A percentile compares a stretch with the other conserved stretches of the same genome.
Conservation (phyloP, 148 eudicot genomes). For the Rhododendron kiyosumense region DNA sequence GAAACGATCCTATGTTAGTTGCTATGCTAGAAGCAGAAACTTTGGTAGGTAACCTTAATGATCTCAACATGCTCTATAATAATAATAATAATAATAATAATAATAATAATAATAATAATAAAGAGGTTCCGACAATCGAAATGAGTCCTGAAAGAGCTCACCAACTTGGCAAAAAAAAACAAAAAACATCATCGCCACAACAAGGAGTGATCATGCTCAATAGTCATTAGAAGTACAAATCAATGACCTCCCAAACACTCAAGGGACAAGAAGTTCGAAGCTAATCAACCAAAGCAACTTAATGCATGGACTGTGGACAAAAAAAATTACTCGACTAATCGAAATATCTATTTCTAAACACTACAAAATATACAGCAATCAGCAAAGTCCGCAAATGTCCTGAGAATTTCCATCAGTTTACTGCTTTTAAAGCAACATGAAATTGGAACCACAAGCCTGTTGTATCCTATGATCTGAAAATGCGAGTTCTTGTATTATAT, state of each 20-base stretch:
- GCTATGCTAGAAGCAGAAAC: neutral
- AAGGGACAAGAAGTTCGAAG: neutral
- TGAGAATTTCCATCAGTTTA: conserved; percentile 7
- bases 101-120: no score
- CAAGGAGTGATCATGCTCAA: neutral
- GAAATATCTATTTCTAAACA: neutral
- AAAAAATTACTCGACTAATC: neutral
- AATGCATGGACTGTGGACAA: neutral
- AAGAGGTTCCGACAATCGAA: no score
- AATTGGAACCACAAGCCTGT: conserved; percentile 6
- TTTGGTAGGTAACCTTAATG: neutral
- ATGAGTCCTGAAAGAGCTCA: neutral
- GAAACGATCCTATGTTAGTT: no score
- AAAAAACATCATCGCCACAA: no score
- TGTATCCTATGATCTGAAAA: conserved; percentile 1
- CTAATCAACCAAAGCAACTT: neutral
- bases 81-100: no score
- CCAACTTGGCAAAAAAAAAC: no score
- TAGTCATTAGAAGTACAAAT: neutral
- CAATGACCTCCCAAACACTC: neutral
- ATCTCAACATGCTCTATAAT: no score
- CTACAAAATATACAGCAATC: neutral
- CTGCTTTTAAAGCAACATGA: neutral
- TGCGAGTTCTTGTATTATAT: conserved; percentile 11
- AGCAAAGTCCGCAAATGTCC: neutral